These are phyloP conservation scores for Chromosphaera perkinsii DNA, from an alignment of 208 protist genomes.

Conservation along the genomic window DNA sequence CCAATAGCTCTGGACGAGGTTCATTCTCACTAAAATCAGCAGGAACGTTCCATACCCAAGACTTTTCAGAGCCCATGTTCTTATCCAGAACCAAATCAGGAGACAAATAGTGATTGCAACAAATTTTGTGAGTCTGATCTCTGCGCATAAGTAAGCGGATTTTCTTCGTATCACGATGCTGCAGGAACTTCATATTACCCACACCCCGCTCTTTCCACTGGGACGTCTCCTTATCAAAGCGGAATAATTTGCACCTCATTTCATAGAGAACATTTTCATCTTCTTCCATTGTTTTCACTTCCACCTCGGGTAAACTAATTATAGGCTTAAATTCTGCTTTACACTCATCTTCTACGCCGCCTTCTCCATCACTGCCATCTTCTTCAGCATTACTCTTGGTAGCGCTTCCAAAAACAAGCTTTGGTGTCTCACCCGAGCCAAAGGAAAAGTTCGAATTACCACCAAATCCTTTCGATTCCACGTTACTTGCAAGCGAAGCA, in stretches of 20 bases:
- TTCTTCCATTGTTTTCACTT: conserved; percentile 52
- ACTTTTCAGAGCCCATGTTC: conserved; percentile 50
- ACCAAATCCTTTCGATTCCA: too few relatives aligned
- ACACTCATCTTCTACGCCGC: conserved; percentile 9
- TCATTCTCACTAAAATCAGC: conserved; percentile 49
- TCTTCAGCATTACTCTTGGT: too few relatives aligned
- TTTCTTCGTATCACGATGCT: conserved; percentile 59
- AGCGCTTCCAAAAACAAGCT: too few relatives aligned
- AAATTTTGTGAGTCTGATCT: conserved; percentile 74
- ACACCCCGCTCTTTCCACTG: conserved; percentile 75
- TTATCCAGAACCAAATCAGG: conserved; percentile 41
- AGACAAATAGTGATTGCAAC: conserved; percentile 67
- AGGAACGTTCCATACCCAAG: conserved; percentile 59
- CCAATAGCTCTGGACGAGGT: conserved; percentile 41
- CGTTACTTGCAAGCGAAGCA: too few relatives aligned
- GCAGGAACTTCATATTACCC: conserved; percentile 63
- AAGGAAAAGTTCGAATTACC: too few relatives aligned
- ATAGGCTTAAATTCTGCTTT: conserved; percentile 9
- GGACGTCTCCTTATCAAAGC: conserved; percentile 53
- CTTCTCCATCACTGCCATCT: too few relatives aligned
- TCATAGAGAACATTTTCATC: conserved; percentile 34
- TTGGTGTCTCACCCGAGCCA: too few relatives aligned
- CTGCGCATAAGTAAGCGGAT: conserved; percentile 71
- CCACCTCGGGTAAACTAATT: conserved; percentile 29
- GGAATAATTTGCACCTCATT: conserved; percentile 62